Percentiles rank a stretch among this genome's conserved stretches.
Conservation (phyloP, 805 yeast species). For the Kluyveromyces aestuarii region DNA sequence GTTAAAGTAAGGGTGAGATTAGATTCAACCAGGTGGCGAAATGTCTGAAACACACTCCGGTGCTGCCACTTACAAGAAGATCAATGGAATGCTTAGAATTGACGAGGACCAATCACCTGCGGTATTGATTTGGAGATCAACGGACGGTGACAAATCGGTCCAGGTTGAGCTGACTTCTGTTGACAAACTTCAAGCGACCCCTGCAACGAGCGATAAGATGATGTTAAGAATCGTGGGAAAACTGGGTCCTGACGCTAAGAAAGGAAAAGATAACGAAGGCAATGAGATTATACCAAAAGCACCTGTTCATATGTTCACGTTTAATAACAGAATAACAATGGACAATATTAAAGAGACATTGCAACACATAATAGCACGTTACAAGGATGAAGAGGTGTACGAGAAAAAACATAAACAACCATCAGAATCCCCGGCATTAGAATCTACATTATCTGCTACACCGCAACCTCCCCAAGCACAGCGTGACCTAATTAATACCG, state of each 20-base stretch:
- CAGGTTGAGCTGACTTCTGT: slow-evolving; percentile 35
- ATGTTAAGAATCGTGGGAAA: slow-evolving; percentile 48
- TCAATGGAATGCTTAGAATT: slow-evolving; percentile 46
- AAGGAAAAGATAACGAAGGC: slow-evolving; percentile 23
- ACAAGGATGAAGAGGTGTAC: slow-evolving; percentile 40
- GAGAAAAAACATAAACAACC: slow-evolving; percentile 29
- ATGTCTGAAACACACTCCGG: slow-evolving; percentile 32
- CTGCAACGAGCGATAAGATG: slow-evolving; percentile 58
- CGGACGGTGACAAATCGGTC: slow-evolving; percentile 42
- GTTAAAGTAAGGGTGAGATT: no score
- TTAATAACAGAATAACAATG: slow-evolving; percentile 68
- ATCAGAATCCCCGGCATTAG: slow-evolving; percentile 6
- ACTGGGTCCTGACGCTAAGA: slow-evolving; percentile 24
- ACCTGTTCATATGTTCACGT: slow-evolving; percentile 42
- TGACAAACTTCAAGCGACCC: slow-evolving; percentile 55
- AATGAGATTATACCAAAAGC: slow-evolving; percentile 18
- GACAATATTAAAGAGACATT: slow-evolving; percentile 59
- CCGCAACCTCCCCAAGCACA: slow-evolving; percentile 17
- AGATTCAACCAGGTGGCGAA: neutral
- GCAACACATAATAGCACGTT: slow-evolving; percentile 61
- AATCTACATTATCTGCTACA: slow-evolving; percentile 2
- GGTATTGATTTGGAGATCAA: slow-evolving; percentile 42
- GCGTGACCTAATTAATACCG: slow-evolving; percentile 28
- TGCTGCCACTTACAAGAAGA: slow-evolving; percentile 46
- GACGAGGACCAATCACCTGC: slow-evolving; percentile 51